Evolutionary conservation across 2,329 filamentous ascomycete genomes (phyloP).

Genomic region (Monilinia fructigena): DNA sequence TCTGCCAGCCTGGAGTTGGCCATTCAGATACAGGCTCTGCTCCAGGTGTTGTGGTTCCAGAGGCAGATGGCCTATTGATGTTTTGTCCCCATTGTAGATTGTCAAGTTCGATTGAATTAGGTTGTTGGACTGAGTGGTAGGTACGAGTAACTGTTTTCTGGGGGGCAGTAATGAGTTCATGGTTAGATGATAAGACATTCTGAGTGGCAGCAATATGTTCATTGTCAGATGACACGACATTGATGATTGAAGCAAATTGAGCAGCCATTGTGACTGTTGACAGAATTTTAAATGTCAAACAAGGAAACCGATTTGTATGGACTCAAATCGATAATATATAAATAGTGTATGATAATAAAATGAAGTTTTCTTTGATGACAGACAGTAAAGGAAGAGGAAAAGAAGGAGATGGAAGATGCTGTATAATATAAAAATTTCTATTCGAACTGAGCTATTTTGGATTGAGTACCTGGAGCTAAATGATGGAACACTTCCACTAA

Average conservation of each 20-base stretch:
- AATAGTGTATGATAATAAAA: background rate
- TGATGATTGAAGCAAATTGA: slow-evolving; percentile 1
- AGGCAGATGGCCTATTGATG: slow-evolving; percentile 28
- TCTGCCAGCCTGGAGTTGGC: slow-evolving; percentile 30
- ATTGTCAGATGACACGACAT: background rate
- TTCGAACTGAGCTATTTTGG: background rate
- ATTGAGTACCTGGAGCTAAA: background rate
- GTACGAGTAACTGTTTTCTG: slow-evolving; percentile 35
- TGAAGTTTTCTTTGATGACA: background rate
- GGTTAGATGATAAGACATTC: slow-evolving; percentile 20
- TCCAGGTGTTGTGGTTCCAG: slow-evolving; percentile 29
- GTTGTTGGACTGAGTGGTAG: slow-evolving; percentile 37
- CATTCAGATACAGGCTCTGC: slow-evolving; percentile 13
- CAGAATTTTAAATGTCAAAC: background rate
- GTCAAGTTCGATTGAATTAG: slow-evolving; percentile 35
- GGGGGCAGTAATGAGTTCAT: slow-evolving; percentile 32
- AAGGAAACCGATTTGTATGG: background rate
- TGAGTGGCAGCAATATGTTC: slow-evolving; percentile 33
- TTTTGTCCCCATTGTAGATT: slow-evolving; percentile 26
- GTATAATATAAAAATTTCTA: background rate
- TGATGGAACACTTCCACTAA: too few species aligned
- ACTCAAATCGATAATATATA: background rate
- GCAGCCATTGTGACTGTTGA: slow-evolving; percentile 12
- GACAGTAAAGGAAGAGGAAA: background rate
- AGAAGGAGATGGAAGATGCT: background rate